These are phyloP conservation scores for Pseudopediastrum boryanum DNA, from an alignment of 139 green algal species.

Conservation along the genomic window DNA sequence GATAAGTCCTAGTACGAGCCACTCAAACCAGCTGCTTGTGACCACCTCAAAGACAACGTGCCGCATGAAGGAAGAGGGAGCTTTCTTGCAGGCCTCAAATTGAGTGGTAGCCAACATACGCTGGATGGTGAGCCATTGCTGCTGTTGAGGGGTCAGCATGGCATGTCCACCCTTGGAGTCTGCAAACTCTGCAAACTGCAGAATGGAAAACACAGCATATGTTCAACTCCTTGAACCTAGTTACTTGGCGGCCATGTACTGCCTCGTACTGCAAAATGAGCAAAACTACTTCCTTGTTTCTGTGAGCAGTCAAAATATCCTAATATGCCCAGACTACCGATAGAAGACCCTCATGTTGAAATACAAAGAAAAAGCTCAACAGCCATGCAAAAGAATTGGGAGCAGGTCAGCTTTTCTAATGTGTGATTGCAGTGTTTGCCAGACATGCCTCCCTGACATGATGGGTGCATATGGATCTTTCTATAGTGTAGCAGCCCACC, in stretches of 20 bases:
- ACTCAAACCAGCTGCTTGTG: slow-evolving; percentile 48
- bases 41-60: slow-evolving; percentile 49
- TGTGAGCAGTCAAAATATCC: too few species aligned
- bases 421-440: too few species aligned
- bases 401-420: too few species aligned
- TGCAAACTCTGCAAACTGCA: slow-evolving; percentile 74
- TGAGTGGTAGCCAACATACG: slow-evolving; percentile 46
- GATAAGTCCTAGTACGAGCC: slow-evolving; percentile 60
- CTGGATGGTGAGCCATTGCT: slow-evolving; percentile 69
- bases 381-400: too few species aligned
- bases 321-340: too few species aligned
- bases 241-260: neutral
- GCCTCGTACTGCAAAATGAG: too few species aligned
- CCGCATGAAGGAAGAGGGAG: neutral
- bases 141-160: slow-evolving; percentile 64
- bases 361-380: too few species aligned
- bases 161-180: slow-evolving; percentile 46
- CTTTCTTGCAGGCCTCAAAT: neutral
- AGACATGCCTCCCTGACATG: too few species aligned
- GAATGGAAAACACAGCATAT: neutral
- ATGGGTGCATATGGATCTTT: too few species aligned
- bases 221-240: neutral
- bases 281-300: too few species aligned
- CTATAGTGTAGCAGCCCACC: slow-evolving; percentile 18
- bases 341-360: too few species aligned